Evolutionary conservation across 306 rosid species (phyloP).

Genomic region (Potentilla sterilis): DNA sequence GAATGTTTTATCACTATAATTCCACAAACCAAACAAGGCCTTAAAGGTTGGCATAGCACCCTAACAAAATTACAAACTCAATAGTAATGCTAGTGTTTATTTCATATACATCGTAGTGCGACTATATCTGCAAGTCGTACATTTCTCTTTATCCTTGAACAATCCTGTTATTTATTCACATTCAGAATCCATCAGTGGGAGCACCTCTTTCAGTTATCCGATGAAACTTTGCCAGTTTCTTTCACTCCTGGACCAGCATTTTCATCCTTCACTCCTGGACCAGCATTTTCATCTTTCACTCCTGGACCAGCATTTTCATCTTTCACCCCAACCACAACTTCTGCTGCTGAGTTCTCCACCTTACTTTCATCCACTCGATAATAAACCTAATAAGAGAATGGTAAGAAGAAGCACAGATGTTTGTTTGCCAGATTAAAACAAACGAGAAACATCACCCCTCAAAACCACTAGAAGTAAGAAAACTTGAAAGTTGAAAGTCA

Average conservation of each 20-base stretch:
- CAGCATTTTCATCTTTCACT: conserved; percentile 14
- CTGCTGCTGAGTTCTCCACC: conserved; percentile 30
- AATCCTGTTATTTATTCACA: conserved; percentile 9
- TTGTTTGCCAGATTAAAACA: not conserved
- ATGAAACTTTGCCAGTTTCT: not conserved
- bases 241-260: conserved; percentile 13
- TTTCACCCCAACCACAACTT: not conserved
- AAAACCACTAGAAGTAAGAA: not conserved
- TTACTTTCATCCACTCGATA: conserved; percentile 55
- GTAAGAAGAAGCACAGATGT: not conserved
- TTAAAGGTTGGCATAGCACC: not conserved
- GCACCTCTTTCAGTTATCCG: conserved; percentile 7
- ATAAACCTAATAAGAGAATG: conserved; percentile 47
- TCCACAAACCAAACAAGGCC: no score
- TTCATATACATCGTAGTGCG: not conserved
- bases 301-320: conserved; percentile 19
- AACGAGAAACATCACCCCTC: not conserved
- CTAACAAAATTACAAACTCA: not conserved
- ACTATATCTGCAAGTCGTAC: not conserved
- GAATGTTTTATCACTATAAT: no score
- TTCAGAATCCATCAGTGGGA: not conserved
- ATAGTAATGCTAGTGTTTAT: not conserved
- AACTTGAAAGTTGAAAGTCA: not conserved
- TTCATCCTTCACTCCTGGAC: conserved; percentile 15
- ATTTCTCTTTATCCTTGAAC: not conserved